Evolutionary conservation across 2,329 filamentous ascomycete genomes (phyloP), one percentile per base, ranked within the genome.

Genomic region (Plectosphaerella sp.): DNA sequence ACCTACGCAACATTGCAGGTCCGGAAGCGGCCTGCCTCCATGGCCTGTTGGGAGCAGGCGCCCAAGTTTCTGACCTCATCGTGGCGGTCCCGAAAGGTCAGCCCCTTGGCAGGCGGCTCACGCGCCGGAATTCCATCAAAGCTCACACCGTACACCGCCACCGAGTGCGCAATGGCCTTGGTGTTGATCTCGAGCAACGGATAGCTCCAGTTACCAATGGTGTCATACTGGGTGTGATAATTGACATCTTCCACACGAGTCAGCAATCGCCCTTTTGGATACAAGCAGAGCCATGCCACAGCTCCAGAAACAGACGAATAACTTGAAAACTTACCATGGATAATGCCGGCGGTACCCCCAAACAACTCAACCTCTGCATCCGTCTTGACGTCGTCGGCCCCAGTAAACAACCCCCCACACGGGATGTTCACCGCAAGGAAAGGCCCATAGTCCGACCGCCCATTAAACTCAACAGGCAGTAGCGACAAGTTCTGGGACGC

Each of bases 351-450:
- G 36, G 72, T 65, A 25, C 81, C 82, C 22, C 82, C 81, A 55
- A 80, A 84, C 59, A 76, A 59, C 8, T 64, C 65, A 0, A 68
- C 74, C 58, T 84, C 74, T 42, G 76, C 74, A 8, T 70, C 70
- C 0, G 79, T 84, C 73, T 83, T 84, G 64, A 80, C 59, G 15
- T 70, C 77, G 59, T 84, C 81, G 4, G 82, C 81, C 28, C 82
- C 82, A 11, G 80, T 82, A 58, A 81, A 81, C 51, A 85, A 69
- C 18, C 82, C 82, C 28, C 80, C 82, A 8, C 72, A 71, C 3
- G 82, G 77, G 46, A 85, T 78, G 16, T 76, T 75, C 28, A 67
- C 69, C 24, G 76, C 72, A 24, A 84, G 72, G 70, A 85, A 85
- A 0, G 77, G 77, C 12, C 73, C 78, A 60, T 85, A 84, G 62